Base-by-base conservation (phyloP, 192 early-diverging fungal species). In the Umbelopsis sp. region DNA sequence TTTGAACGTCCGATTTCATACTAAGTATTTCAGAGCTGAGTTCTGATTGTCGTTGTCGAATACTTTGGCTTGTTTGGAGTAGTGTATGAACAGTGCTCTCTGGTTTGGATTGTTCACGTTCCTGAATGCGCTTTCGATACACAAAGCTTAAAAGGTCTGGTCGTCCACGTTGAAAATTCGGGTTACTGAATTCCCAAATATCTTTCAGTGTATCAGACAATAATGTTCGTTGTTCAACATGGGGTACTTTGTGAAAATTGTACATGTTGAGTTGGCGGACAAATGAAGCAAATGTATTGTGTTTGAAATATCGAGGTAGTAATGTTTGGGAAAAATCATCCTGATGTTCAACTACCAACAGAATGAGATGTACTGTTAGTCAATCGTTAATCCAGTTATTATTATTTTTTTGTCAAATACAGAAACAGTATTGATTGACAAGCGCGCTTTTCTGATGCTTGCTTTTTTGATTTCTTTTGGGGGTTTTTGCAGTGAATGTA, bases 211-310 rank as follows among this genome's bases (percentile, higher is more conserved):
- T 84, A 34, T 92, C 91, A 1, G 91, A 78, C 7, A 87, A 83
- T 31, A 97, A 83, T 3, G 92, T 91, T 38, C 96, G 95, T 45
- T 94, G 91, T 66, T 94, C 91, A 10, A 96, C 71, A 77, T 96
- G 92, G 14, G 94, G 95, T 16, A 96, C 88, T 68, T 98, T 98
- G 82, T 95, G 95, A 72, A 98, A 98, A 14, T 94, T 96, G 74
- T 98, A 96, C 91, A 95, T 90, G 79, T 96, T 96, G 17, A 95
- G 87, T 76, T 96, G 94, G 22, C 94, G 88, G 3, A 95, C 93
- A 86, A 95, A 96, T 41, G 86, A 89, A 25, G 91, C 85, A 72
- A 95, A 94, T 67, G 95, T 95, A 81, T 87, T 90, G 84, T 96
- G 94, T 79, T 96, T 96, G 79, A 95, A 96, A 72, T 90, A 92